A percentile compares a stretch with the other conserved stretches of the same genome.
Conservation (phyloP, 176 grass and related monocot species). For the Carex parvula region DNA sequence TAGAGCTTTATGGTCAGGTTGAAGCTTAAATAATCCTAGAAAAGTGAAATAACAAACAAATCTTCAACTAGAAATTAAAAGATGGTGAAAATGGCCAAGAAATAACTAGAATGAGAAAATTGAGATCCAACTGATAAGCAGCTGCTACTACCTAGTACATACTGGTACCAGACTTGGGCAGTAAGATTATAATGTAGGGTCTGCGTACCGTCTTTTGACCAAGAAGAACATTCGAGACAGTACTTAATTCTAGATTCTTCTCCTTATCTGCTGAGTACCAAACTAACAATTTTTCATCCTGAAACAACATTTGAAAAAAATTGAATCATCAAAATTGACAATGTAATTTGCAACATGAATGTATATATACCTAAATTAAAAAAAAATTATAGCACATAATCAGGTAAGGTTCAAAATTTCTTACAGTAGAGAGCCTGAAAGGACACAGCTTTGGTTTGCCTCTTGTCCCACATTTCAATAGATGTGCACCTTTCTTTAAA, state of each 20-base stretch:
- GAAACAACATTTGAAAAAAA: conserved; percentile 28
- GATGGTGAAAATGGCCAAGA: background rate
- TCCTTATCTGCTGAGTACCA: conserved; percentile 85
- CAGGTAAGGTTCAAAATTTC: conserved; percentile 34
- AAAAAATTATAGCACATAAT: conserved; percentile 13
- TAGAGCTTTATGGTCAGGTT: background rate
- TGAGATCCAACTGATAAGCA: background rate
- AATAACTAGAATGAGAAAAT: background rate
- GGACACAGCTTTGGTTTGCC: conserved; percentile 85
- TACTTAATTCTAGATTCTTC: conserved; percentile 64
- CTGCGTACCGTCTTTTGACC: conserved; percentile 87
- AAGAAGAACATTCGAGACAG: conserved; percentile 58
- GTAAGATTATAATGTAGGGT: background rate
- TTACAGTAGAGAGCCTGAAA: conserved; percentile 71
- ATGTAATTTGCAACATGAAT: conserved; percentile 3
- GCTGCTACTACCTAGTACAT: background rate
- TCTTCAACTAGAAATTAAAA: background rate
- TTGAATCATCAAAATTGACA: background rate
- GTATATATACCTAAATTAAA: background rate
- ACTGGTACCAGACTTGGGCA: background rate
- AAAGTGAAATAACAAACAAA: background rate
- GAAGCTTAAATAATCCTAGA: background rate
- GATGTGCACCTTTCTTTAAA: conserved; percentile 86
- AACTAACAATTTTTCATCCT: conserved; percentile 83
- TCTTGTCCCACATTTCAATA: conserved; percentile 92